Conservation (phyloP, 768 basidiomycete genomes). For the Dioszegia crocea region DNA sequence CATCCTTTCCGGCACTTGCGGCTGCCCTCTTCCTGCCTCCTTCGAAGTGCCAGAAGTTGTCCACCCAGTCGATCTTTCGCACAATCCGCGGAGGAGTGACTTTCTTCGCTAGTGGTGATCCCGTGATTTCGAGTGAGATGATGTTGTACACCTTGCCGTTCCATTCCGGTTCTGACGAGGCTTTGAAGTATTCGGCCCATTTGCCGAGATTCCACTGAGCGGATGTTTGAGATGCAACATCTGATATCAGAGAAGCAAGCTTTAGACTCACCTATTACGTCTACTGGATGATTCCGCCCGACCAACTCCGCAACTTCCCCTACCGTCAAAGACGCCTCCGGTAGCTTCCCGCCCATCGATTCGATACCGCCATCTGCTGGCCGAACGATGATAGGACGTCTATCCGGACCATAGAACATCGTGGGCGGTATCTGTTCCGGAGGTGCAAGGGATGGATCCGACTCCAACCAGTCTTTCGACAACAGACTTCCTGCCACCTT, state of each 20-base stretch:
- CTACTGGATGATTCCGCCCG: constrained; percentile 72
- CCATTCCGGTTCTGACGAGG: constrained; percentile 38
- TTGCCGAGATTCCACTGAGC: constrained; percentile 80
- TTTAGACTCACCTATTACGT: constrained; percentile 72
- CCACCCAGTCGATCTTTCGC: constrained; percentile 92
- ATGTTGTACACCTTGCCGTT: constrained; percentile 85
- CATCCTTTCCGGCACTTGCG: constrained; percentile 55
- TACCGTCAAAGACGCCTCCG: constrained; percentile 65
- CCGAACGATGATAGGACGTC: constrained; percentile 76
- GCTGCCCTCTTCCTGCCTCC: constrained; percentile 6
- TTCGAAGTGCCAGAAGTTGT: constrained; percentile 74
- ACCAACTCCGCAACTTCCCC: constrained; percentile 73
- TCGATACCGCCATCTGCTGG: constrained; percentile 56
- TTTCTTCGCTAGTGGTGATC: constrained; percentile 70
- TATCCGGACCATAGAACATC: constrained; percentile 38
- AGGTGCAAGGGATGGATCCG: neutral
- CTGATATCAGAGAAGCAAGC: constrained; percentile 44
- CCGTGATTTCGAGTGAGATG: constrained; percentile 89
- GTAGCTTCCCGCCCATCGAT: constrained; percentile 88
- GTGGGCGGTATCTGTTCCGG: constrained; percentile 13
- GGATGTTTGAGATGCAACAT: constrained; percentile 83
- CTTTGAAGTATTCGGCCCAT: constrained; percentile 72
- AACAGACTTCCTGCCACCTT: constrained; percentile 20
- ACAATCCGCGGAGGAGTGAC: constrained; percentile 74
- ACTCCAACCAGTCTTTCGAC: constrained; percentile 35